Percentiles rank a stretch among this genome's conserved stretches.
Evolutionary conservation across 768 basidiomycete species (phyloP).

Genomic region (Boletus speciosus): DNA sequence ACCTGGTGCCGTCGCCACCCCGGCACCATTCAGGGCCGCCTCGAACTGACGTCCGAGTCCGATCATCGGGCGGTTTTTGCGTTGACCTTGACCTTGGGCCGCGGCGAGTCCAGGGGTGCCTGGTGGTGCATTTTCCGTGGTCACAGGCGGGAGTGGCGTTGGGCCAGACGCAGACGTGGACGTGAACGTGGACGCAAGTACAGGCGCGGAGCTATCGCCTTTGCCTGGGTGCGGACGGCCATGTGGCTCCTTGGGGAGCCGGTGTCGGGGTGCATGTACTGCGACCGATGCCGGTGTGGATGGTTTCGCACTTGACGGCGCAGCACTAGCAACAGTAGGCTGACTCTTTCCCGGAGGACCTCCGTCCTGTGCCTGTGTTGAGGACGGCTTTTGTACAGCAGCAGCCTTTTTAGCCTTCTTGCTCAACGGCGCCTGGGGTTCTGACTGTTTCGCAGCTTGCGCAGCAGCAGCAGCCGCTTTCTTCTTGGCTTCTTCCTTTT

Average conservation of each 20-base stretch:
- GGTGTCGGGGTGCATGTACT: slow-evolving; percentile 11
- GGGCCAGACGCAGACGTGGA: not conserved
- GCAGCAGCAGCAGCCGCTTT: slow-evolving; percentile 19
- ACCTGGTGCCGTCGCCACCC: slow-evolving; percentile 36
- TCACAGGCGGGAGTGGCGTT: not conserved
- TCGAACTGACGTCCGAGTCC: slow-evolving; percentile 69
- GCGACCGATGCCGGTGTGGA: slow-evolving; percentile 1
- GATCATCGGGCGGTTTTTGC: slow-evolving; percentile 55
- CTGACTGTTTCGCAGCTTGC: slow-evolving; percentile 31
- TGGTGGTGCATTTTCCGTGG: slow-evolving; percentile 1
- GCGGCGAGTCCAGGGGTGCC: slow-evolving; percentile 8
- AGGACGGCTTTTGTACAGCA: slow-evolving; percentile 21
- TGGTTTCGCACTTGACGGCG: slow-evolving; percentile 15
- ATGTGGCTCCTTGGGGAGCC: slow-evolving; percentile 16
- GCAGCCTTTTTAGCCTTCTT: slow-evolving; percentile 36
- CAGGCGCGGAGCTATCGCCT: not conserved
- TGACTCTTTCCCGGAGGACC: not conserved
- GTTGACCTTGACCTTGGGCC: slow-evolving; percentile 15
- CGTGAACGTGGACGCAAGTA: not conserved
- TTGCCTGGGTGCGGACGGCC: slow-evolving; percentile 17
- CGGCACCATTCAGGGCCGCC: slow-evolving; percentile 64
- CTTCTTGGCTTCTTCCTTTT: slow-evolving; percentile 41
- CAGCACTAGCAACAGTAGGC: not conserved
- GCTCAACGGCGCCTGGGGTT: slow-evolving; percentile 25
- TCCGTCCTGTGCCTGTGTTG: slow-evolving; percentile 4